These are phyloP conservation scores for Angomonas ambiguus DNA, from an alignment of 208 protist species.

Conservation along the genomic window DNA sequence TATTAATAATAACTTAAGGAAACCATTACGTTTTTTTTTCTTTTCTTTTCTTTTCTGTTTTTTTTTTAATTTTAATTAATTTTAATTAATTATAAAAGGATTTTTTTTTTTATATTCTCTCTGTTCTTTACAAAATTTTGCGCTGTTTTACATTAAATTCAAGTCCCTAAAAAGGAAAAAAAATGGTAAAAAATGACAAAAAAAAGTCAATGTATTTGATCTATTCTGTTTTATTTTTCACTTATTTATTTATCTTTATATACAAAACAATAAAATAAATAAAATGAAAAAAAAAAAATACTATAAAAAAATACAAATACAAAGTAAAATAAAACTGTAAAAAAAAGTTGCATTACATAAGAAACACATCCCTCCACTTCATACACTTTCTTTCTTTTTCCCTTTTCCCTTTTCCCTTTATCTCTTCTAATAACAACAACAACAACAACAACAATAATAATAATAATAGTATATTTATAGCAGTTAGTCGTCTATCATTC, in stretches of 20 bases:
- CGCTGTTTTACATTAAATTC: background rate
- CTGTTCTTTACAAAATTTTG: background rate
- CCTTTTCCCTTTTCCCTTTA: constrained; percentile 6
- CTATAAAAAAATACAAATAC: background rate
- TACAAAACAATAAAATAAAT: background rate
- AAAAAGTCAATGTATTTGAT: constrained; percentile 3
- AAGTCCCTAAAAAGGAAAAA: background rate
- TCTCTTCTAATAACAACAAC: background rate
- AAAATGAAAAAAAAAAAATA: constrained; percentile 19
- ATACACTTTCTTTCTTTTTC: constrained; percentile 10
- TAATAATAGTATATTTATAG: background rate
- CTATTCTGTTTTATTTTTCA: constrained; percentile 6
- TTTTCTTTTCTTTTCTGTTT: constrained; percentile 3
- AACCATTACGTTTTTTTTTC: constrained; percentile 9
- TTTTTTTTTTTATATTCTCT: background rate
- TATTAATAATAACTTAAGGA: background rate
- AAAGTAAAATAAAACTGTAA: too few relatives aligned
- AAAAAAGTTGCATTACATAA: background rate
- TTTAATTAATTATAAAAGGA: background rate
- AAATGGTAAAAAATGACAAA: background rate
- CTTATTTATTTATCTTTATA: background rate
- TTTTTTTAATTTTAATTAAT: background rate
- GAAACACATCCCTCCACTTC: background rate
- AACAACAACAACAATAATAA: background rate
- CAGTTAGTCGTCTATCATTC: constrained; percentile 7